Base-by-base conservation (phyloP, 2,329 filamentous ascomycete species). In the Dothiorella sarmentorum region DNA sequence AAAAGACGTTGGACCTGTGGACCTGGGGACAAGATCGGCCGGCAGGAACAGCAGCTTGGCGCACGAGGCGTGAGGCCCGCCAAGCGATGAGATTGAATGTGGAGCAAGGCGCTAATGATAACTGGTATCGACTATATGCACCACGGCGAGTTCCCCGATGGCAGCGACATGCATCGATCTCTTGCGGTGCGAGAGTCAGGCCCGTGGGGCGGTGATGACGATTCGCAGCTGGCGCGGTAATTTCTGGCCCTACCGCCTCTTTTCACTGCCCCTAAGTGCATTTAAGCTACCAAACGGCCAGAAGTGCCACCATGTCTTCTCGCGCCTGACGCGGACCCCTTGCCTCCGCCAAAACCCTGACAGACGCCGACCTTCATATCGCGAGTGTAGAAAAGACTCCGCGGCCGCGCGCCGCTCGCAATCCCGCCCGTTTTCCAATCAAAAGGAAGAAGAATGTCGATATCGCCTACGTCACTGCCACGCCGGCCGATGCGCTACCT, bases 391-490 rank as follows among this genome's bases (percentile, higher is more conserved):
- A 27, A 35, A 45, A 52, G 44, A 26, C 37, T 35, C 31, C 18
- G 56, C 56, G 56, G 56, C 53, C 56, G 56, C 56, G 56, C 56
- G 56, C 56, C 56, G 56, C 56, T 27, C 43, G 55, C 55, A 13
- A 10, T 43, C 35, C 35, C 24, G 11, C 15, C 20, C 33, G 49
- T 40, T 24, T n/a, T 38, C 33, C 20, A 43, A 26, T 45, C 29
- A 29, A 18, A 29, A 33, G 15, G n/a, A 15, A 29, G 43, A 27
- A 53, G 49, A 40, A 59, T 59, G 57, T 59, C 57, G 24, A 37
- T 59, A 27, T 55, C 57, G 57, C 45, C 44, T 58, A 52, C 56
- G 56, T 58, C 56, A 58, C 57, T 59, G 47, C 57, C 57, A 15
- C 57, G 57, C 29, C 47, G 47, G 47, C 57, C 57, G 40, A 15